A percentile compares a stretch with the other conserved stretches of the same genome.
Evolutionary conservation across 768 basidiomycete genomes (phyloP).

Genomic region (Boletus rufocinnamomeus): DNA sequence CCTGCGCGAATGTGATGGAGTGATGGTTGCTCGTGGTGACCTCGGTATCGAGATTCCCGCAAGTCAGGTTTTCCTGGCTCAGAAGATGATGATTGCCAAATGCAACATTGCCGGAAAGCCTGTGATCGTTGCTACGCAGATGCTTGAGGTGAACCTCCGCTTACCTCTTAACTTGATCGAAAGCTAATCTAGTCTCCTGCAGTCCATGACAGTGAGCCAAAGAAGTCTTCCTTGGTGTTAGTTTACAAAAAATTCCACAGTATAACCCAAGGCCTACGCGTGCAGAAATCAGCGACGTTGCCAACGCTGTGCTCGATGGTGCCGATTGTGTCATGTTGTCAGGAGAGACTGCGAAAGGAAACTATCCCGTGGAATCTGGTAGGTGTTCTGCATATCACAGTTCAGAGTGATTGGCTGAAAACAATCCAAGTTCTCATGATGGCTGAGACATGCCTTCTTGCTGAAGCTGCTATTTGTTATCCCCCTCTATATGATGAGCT

Average conservation of each 20-base stretch:
- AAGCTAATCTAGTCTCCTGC: constrained; percentile 17
- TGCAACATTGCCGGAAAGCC: constrained; percentile 98
- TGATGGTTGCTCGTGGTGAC: constrained; percentile 99
- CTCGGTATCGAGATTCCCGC: constrained; percentile 99
- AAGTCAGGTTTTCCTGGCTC: constrained; percentile 97
- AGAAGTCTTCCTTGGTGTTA: not conserved
- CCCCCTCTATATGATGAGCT: constrained; percentile 92
- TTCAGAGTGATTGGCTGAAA: constrained; percentile 9
- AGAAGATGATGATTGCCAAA: constrained; percentile 99
- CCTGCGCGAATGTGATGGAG: constrained; percentile 91
- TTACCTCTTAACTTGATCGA: not conserved
- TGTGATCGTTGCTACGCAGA: constrained; percentile 98
- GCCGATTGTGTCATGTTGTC: constrained; percentile 99
- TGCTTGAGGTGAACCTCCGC: constrained; percentile 79
- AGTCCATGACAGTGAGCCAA: constrained; percentile 88
- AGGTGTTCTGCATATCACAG: constrained; percentile 26
- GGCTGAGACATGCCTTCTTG: constrained; percentile 98
- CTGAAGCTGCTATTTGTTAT: constrained; percentile 94
- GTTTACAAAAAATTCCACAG: constrained; percentile 41
- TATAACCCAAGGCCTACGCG: constrained; percentile 99
- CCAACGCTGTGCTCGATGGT: constrained; percentile 98
- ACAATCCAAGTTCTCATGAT: constrained; percentile 84
- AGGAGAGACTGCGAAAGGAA: constrained; percentile 98
- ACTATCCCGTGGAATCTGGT: constrained; percentile 96
- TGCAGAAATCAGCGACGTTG: constrained; percentile 98